Evolutionary conservation across 805 yeast species (phyloP).

Genomic region (Metahyphopichia silvanorum): DNA sequence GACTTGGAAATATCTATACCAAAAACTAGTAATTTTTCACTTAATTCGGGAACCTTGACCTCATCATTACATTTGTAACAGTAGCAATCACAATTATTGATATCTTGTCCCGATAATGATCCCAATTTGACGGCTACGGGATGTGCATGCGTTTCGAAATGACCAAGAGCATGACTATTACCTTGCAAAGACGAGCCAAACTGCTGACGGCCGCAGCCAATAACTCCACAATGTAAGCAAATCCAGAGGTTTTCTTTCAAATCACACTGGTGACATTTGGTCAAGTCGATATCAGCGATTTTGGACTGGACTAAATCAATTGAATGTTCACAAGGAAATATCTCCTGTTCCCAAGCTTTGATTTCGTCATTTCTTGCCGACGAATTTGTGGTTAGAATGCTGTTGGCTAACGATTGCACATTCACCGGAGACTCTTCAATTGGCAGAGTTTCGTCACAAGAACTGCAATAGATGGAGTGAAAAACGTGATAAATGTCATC

Average conservation of each 20-base stretch:
- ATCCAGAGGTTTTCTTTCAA: conserved; percentile 84
- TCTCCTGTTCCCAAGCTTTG: conserved; percentile 89
- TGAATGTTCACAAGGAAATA: conserved; percentile 77
- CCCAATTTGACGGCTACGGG: conserved; percentile 89
- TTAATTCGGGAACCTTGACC: conserved; percentile 64
- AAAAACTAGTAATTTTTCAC: conserved; percentile 47
- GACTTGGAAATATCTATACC: conserved; percentile 60
- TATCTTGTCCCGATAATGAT: conserved; percentile 69
- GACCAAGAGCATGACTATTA: conserved; percentile 82
- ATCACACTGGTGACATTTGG: conserved; percentile 57
- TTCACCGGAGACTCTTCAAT: conserved; percentile 17
- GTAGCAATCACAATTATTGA: conserved; percentile 66
- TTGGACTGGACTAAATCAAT: conserved; percentile 44
- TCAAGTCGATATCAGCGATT: conserved; percentile 20
- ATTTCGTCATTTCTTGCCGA: conserved; percentile 63
- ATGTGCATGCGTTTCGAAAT: conserved; percentile 59
- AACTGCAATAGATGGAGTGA: conserved; percentile 39
- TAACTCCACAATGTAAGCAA: conserved; percentile 83
- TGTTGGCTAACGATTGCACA: conserved; percentile 32
- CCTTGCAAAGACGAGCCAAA: conserved; percentile 90
- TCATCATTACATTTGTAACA: conserved; percentile 92
- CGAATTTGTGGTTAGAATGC: conserved; percentile 56
- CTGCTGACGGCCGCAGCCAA: conserved; percentile 94
- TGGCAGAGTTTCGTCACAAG: conserved; percentile 20
- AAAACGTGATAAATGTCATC: conserved; percentile 55